A percentile compares a stretch with the other conserved stretches of the same genome.
Conservation (phyloP, 169 alveolate genomes). For the Cryptosporidium andersoni region DNA sequence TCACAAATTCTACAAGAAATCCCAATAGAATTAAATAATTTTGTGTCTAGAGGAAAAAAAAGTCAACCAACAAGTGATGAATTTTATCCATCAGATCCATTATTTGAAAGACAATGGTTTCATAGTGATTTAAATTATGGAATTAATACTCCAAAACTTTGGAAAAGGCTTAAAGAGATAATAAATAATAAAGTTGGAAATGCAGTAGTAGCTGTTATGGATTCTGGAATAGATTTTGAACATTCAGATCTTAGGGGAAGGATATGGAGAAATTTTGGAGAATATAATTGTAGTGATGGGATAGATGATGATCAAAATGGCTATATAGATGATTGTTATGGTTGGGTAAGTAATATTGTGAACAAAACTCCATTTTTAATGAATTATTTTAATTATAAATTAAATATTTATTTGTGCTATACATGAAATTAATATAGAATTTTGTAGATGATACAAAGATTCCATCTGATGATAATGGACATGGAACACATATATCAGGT, state of each 20-base stretch:
- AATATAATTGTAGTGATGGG: constrained; percentile 74
- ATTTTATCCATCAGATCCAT: background rate
- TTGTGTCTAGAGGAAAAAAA: no score
- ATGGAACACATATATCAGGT: constrained; percentile 81
- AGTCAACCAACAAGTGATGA: no score
- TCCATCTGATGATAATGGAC: constrained; percentile 81
- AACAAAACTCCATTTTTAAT: background rate
- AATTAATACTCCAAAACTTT: constrained; percentile 48
- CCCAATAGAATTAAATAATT: background rate
- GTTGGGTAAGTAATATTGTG: constrained; percentile 75
- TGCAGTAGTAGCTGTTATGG: constrained; percentile 76
- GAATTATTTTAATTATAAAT: background rate
- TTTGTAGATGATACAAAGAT: constrained; percentile 76
- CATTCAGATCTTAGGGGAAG: constrained; percentile 78
- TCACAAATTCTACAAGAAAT: background rate
- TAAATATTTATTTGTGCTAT: background rate
- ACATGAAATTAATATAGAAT: constrained; percentile 50
- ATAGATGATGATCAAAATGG: constrained; percentile 79
- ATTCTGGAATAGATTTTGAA: constrained; percentile 78
- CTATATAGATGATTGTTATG: constrained; percentile 78
- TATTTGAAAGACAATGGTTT: constrained; percentile 58
- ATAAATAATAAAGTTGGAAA: constrained; percentile 45
- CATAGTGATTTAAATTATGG: constrained; percentile 55
- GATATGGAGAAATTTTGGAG: constrained; percentile 78
- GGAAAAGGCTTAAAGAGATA: constrained; percentile 55